phyloP scores from a whole-genome alignment of 768 basidiomycete genomes.

The Boletus rufocinnamomeus region DNA sequence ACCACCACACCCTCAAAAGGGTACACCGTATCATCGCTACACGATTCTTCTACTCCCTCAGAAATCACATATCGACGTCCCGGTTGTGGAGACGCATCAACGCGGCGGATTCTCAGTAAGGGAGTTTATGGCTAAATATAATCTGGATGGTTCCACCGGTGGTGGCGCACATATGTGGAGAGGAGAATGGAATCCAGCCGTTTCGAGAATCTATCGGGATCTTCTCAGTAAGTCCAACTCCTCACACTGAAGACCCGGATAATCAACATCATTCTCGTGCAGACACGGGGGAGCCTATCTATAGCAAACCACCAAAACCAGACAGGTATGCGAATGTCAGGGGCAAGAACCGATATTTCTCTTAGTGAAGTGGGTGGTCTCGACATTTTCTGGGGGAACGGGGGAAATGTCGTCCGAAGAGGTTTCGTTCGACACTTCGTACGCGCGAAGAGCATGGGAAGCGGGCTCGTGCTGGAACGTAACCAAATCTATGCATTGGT shows the following conservation, averaged over 20 bases:
- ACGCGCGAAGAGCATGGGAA: no score
- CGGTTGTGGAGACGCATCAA: conserved; percentile 44
- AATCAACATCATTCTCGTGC: not conserved
- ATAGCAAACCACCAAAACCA: conserved; percentile 32
- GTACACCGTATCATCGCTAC: conserved; percentile 91
- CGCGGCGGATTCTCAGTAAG: conserved; percentile 69
- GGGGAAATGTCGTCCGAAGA: no score
- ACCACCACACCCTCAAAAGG: conserved; percentile 89
- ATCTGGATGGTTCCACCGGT: conserved; percentile 53
- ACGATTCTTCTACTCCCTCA: conserved; percentile 76
- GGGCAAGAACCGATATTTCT: conserved; percentile 33
- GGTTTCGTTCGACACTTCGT: no score
- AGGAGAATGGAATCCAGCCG: conserved; percentile 68
- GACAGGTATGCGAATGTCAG: conserved; percentile 33
- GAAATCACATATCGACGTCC: conserved; percentile 47
- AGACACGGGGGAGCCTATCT: conserved; percentile 29
- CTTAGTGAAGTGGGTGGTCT: conserved; percentile 13
- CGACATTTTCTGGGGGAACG: no score
- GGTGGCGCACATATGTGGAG: conserved; percentile 87
- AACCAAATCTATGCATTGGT: no score
- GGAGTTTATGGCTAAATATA: conserved; percentile 57
- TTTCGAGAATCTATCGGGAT: conserved; percentile 64
- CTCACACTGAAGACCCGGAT: not conserved
- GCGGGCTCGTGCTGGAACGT: no score
- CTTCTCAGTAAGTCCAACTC: conserved; percentile 58